Percentiles rank a stretch among this genome's conserved stretches.
phyloP scores from a whole-genome alignment of 371 early-diverging fungal species.

The Circinella minor region DNA sequence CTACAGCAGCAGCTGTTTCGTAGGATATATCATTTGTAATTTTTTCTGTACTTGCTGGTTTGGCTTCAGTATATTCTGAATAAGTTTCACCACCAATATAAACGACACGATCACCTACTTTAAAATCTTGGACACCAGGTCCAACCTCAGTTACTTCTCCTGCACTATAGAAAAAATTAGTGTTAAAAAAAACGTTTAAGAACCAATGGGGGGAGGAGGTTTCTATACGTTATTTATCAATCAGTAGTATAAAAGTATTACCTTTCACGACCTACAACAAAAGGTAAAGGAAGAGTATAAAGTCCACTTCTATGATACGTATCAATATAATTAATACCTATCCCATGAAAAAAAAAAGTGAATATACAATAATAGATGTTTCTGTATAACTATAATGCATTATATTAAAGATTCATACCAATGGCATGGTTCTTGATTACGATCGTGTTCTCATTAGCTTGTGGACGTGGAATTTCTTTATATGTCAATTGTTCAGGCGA shows the following conservation, averaged over 20 bases:
- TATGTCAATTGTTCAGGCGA: conserved; percentile 74
- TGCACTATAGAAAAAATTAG: conserved; percentile 40
- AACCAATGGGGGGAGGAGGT: too few relatives aligned
- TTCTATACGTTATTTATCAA: neutral
- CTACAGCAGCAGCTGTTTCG: conserved; percentile 70
- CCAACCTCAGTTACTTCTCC: conserved; percentile 85
- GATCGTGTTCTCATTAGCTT: conserved; percentile 57
- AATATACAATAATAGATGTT: too few relatives aligned
- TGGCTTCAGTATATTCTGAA: conserved; percentile 80
- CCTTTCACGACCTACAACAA: conserved; percentile 82
- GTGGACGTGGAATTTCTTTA: conserved; percentile 54
- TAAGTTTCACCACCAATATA: conserved; percentile 71
- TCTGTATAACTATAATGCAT: too few relatives aligned
- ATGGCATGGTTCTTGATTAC: conserved; percentile 80
- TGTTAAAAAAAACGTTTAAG: too few relatives aligned
- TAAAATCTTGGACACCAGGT: conserved; percentile 64
- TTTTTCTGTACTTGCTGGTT: conserved; percentile 44
- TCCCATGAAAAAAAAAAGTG: neutral
- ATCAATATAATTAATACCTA: conserved; percentile 91
- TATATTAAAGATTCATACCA: conserved; percentile 33
- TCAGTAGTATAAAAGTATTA: conserved; percentile 3
- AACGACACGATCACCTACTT: conserved; percentile 85
- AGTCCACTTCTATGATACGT: conserved; percentile 91
- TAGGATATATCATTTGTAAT: conserved; percentile 63
- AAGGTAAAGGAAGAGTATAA: conserved; percentile 75